Conservation (phyloP, 169 alveolate species). For the Nephromyces sp. region DNA sequence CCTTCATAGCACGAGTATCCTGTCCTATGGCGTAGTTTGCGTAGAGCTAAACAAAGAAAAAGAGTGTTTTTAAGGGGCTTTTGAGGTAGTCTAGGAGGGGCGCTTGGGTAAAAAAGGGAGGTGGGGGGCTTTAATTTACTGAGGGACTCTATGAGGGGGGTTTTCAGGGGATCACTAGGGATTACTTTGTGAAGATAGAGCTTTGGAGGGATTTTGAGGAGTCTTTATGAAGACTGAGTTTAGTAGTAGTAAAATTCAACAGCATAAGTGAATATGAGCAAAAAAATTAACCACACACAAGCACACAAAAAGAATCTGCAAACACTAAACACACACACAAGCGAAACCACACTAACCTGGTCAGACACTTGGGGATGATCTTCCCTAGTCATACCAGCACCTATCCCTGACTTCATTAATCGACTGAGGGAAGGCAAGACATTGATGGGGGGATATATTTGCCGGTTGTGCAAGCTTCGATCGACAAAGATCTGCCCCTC, state of each 20-base stretch:
- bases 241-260: too few relatives aligned
- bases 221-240: too few relatives aligned
- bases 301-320: not conserved
- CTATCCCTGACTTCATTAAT: conserved; percentile 99
- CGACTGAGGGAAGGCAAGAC: conserved; percentile 95
- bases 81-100: too few relatives aligned
- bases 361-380: conserved; percentile 99
- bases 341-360: conserved; percentile 42
- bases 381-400: conserved; percentile 96
- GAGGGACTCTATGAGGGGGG: too few relatives aligned
- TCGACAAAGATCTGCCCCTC: conserved; percentile 99
- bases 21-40: conserved; percentile 99
- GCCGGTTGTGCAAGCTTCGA: conserved; percentile 90
- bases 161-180: too few relatives aligned
- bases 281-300: too few relatives aligned
- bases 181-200: too few relatives aligned
- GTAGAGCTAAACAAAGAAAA: conserved; percentile 67
- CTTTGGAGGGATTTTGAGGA: too few relatives aligned
- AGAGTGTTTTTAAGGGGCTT: too few relatives aligned
- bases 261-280: too few relatives aligned
- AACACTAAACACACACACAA: not conserved
- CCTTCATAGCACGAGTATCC: conserved; percentile 99
- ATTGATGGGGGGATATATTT: conserved; percentile 81
- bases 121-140: too few relatives aligned
- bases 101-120: too few relatives aligned